Base-by-base conservation (phyloP, 495 filamentous ascomycete species). In the Hypoxylon perforatum region DNA sequence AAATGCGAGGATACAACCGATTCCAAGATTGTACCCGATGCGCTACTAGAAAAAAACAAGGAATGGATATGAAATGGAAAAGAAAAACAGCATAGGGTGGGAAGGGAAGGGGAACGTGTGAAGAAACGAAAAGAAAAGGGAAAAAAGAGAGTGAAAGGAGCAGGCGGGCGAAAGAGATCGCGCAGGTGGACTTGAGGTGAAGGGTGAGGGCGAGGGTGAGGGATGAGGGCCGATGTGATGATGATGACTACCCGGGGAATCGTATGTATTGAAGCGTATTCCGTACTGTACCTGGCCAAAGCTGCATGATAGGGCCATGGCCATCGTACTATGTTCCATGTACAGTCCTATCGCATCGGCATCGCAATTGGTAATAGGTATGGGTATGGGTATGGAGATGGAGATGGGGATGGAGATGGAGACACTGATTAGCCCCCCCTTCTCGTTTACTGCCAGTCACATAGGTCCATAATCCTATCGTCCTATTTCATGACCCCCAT, bases 1-100 rank as follows among this genome's bases (percentile, higher is more conserved):
- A 57, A n/a, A 61, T 69, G 65, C 65, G 65, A 57, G 41, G 50
- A 47, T 52, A 18, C 55, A 54, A 35, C 17, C 42, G 50, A 56
- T 63, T 49, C 33, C 21, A 36, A 62, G 44, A 57, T 44, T 61
- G 52, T 62, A 62, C 52, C 65, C 47, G 35, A 51, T 59, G 48
- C 28, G 58, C 62, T 61, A 51, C 57, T 47, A 39, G 23, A 45
- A 61, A 52, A 18, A 21, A n/a, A 18, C 51, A 57, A 36, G 19
- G 18, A 57, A 57, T 62, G 19, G 54, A 50, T 57, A 53, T 30
- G 19, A 57, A 45, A 65, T 47, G 28, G 25, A 51, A 51, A 46
- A 52, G 44, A 42, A 41, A 58, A 47, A 3, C 30, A 35, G 22
- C n/a, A 39, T 33, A 22, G 23, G 49, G 44, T 7, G 39, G 35